Conservation (phyloP, 2,329 filamentous ascomycete genomes). For the Microdochium nivale region DNA sequence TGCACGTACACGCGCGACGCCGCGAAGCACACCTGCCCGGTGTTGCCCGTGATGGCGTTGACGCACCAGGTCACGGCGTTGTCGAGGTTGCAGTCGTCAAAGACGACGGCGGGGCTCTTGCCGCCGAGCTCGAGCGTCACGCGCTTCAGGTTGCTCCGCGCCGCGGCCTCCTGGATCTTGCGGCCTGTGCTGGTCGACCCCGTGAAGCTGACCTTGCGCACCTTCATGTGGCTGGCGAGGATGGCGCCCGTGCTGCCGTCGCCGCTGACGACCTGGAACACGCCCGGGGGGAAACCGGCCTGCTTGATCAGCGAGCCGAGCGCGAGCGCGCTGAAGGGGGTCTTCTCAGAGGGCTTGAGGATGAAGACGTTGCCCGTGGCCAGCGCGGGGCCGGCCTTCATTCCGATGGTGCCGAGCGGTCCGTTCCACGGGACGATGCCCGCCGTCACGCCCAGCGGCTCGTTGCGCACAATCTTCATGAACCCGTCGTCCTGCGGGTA, state of each 20-base stretch:
- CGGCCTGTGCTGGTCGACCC: conserved; percentile 60
- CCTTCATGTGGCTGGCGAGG: conserved; percentile 15
- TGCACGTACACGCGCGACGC: conserved; percentile 65
- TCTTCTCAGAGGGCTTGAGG: conserved; percentile 29
- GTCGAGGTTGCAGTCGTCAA: conserved; percentile 56
- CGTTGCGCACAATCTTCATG: conserved; percentile 19
- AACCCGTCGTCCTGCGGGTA: conserved; percentile 33
- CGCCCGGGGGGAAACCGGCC: conserved; percentile 29
- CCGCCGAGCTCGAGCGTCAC: conserved; percentile 68
- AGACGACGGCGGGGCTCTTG: conserved; percentile 57
- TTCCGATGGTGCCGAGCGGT: conserved; percentile 24
- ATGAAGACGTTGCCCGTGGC: conserved; percentile 28
- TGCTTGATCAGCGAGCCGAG: conserved; percentile 21
- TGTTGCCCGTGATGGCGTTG: conserved; percentile 54
- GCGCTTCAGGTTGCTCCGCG: conserved; percentile 56
- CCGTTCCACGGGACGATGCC: conserved; percentile 31
- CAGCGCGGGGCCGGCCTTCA: conserved; percentile 28
- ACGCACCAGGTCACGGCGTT: conserved; percentile 38
- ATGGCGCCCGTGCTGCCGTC: conserved; percentile 23
- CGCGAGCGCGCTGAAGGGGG: conserved; percentile 21
- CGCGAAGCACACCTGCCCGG: conserved; percentile 69
- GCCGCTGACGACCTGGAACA: conserved; percentile 29
- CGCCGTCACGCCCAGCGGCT: conserved; percentile 16
- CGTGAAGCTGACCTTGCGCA: conserved; percentile 63
- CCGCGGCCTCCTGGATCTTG: conserved; percentile 55